Evolutionary conservation across 805 yeast species (phyloP).

Genomic region (Nakazawaea molendinolei): DNA sequence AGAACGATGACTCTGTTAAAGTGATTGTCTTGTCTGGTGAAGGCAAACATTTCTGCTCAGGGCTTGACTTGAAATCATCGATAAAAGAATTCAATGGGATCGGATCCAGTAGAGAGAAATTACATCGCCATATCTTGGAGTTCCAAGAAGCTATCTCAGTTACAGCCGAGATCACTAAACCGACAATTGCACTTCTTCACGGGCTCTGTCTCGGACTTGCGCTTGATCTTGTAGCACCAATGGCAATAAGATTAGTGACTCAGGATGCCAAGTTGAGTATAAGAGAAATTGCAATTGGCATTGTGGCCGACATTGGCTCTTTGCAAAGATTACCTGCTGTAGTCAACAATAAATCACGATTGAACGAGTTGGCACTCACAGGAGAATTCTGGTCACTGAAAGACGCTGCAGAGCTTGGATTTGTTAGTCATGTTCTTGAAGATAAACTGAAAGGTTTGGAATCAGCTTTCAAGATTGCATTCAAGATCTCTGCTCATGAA

Average conservation of each 20-base stretch:
- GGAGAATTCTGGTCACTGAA: constrained; percentile 48
- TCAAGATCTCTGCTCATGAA: constrained; percentile 35
- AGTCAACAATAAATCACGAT: constrained; percentile 47
- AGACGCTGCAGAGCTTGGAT: constrained; percentile 53
- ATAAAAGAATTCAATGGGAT: constrained; percentile 15
- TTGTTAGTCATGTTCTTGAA: constrained; percentile 37
- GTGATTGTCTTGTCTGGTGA: constrained; percentile 51
- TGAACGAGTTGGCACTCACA: constrained; percentile 55
- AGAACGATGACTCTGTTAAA: constrained; percentile 36
- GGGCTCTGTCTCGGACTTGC: constrained; percentile 65
- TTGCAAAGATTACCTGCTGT: constrained; percentile 57
- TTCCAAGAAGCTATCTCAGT: constrained; percentile 54
- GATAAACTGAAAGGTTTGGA: constrained; percentile 42
- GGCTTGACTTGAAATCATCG: constrained; percentile 46
- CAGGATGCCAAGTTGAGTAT: constrained; percentile 48
- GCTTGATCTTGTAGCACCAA: constrained; percentile 55
- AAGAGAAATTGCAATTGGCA: constrained; percentile 66
- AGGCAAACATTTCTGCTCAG: constrained; percentile 56
- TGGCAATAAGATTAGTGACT: constrained; percentile 50
- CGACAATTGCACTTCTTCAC: constrained; percentile 63
- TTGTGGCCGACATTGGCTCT: constrained; percentile 76
- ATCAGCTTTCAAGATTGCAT: constrained; percentile 44
- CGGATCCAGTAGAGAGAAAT: constrained; percentile 20
- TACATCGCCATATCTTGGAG: constrained; percentile 35
- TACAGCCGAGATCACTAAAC: constrained; percentile 42